These are phyloP conservation scores for Arthroderma uncinatum DNA, from an alignment of 2,329 filamentous ascomycete species.

Conservation along the genomic window DNA sequence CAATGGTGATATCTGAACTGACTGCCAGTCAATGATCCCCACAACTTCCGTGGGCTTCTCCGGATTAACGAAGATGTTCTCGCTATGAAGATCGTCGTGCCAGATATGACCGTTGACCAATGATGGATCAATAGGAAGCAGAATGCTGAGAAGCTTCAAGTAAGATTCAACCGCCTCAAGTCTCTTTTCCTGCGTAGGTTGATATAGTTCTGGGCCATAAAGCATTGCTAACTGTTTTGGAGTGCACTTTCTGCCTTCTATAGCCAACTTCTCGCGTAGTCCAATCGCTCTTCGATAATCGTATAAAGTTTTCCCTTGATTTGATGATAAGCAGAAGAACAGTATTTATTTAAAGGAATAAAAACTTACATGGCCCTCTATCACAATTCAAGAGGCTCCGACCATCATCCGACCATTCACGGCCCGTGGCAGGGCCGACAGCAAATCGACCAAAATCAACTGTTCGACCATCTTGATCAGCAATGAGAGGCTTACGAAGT, in stretches of 20 bases:
- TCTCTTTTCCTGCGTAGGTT: constrained; percentile 19
- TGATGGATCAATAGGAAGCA: constrained; percentile 8
- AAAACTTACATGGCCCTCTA: constrained; percentile 29
- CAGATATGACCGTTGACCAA: constrained; percentile 23
- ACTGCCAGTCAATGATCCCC: constrained; percentile 23
- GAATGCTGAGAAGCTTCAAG: constrained; percentile 4
- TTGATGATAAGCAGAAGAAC: background rate
- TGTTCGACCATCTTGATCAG: background rate
- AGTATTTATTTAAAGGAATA: constrained; percentile 3
- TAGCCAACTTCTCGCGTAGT: constrained; percentile 24
- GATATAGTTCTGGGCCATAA: constrained; percentile 30
- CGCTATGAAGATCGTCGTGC: constrained; percentile 33
- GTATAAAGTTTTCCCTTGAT: constrained; percentile 21
- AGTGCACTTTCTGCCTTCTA: constrained; percentile 13
- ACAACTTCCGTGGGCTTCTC: constrained; percentile 10
- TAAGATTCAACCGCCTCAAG: constrained; percentile 15
- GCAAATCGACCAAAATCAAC: constrained; percentile 19
- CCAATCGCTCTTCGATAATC: constrained; percentile 27
- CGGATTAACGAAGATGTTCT: constrained; percentile 31
- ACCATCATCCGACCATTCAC: constrained; percentile 25
- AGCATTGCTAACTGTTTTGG: constrained; percentile 21
- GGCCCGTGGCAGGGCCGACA: constrained; percentile 28
- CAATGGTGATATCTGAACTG: constrained; percentile 14
- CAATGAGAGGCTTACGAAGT: constrained; percentile 7
- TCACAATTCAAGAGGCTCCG: constrained; percentile 23